phyloP scores from a whole-genome alignment of 73 alveolate species.

The Paramecium pentaurelia region DNA sequence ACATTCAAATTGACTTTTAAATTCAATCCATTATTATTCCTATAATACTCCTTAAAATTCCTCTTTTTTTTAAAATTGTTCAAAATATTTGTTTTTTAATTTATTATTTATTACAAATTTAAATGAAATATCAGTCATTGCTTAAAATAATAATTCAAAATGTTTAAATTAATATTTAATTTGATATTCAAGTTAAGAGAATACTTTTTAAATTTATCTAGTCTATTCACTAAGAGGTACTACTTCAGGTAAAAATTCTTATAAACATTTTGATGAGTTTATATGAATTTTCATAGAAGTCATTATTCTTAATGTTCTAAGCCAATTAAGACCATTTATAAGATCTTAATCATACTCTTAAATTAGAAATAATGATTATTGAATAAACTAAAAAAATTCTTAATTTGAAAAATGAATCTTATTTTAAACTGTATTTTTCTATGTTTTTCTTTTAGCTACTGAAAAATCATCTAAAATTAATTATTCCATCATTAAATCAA shows the following conservation, averaged over 20 bases:
- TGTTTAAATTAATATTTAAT: background rate
- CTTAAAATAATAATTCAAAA: slow-evolving; percentile 1
- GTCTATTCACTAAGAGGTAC: background rate
- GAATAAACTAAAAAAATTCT: background rate
- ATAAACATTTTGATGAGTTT: background rate
- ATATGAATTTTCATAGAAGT: background rate
- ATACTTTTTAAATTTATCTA: background rate
- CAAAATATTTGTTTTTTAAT: background rate
- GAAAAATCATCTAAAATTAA: background rate
- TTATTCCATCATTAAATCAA: background rate
- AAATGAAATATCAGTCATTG: slow-evolving; percentile 16
- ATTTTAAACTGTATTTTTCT: background rate
- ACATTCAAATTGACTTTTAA: background rate
- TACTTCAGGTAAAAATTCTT: background rate
- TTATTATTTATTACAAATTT: background rate
- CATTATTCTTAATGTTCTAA: background rate
- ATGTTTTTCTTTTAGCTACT: background rate
- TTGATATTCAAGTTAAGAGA: background rate
- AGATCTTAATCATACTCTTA: background rate
- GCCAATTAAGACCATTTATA: background rate
- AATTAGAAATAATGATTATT: background rate
- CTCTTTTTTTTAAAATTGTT: background rate
- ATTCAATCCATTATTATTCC: background rate
- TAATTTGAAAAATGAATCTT: background rate
- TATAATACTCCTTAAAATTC: background rate